phyloP scores from a whole-genome alignment of 331 rosid species.

The Arachis monticola region DNA sequence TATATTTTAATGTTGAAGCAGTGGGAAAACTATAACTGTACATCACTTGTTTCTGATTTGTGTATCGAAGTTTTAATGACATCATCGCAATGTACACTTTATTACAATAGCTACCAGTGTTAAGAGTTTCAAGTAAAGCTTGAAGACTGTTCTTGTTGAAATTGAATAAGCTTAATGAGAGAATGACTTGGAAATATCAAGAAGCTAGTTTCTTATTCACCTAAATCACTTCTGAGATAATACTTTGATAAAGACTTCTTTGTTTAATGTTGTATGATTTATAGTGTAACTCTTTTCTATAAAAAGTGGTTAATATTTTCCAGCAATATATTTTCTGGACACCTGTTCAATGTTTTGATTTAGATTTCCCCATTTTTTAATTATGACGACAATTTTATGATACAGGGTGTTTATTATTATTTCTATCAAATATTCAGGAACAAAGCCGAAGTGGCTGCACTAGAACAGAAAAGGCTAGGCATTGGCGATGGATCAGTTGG shows the following conservation, averaged over 20 bases:
- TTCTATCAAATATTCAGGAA: constrained; percentile 99
- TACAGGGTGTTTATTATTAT: constrained; percentile 99
- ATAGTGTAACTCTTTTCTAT: background rate
- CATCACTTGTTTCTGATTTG: background rate
- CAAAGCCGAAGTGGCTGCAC: constrained; percentile 83
- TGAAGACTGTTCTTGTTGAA: background rate
- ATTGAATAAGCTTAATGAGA: background rate
- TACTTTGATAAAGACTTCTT: constrained; percentile 16
- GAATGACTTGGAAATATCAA: background rate
- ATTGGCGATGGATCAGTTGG: constrained; percentile 92
- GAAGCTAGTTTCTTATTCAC: constrained; percentile 2
- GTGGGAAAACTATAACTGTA: constrained; percentile 10
- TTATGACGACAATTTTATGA: constrained; percentile 52
- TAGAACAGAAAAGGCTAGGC: constrained; percentile 64
- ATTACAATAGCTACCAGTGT: background rate
- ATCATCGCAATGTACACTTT: background rate
- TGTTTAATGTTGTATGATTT: constrained; percentile 25
- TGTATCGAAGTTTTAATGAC: background rate
- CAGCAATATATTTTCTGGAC: background rate
- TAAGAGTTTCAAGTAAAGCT: background rate
- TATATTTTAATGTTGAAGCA: background rate
- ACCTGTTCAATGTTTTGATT: constrained; percentile 39
- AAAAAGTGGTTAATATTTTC: constrained; percentile 19
- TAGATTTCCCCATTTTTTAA: constrained; percentile 54
- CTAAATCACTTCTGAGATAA: background rate